Conservation (phyloP, 768 basidiomycete genomes). For the Lactarius evosmus region DNA sequence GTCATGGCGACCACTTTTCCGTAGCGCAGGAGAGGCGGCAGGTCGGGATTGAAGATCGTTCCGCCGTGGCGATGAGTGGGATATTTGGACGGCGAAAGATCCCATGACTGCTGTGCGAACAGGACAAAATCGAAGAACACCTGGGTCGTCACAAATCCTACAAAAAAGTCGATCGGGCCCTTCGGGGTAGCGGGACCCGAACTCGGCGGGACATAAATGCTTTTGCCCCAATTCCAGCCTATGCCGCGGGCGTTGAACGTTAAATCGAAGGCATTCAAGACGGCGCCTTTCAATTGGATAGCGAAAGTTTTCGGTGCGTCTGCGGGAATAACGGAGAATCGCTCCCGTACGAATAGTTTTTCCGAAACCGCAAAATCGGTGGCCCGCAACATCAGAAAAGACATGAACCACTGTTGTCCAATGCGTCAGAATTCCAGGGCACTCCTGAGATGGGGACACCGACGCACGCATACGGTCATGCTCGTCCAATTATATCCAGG, state of each 20-base stretch:
- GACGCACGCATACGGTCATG: slow-evolving; percentile 23
- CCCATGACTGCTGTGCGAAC: slow-evolving; percentile 26
- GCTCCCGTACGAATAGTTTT: slow-evolving; percentile 21
- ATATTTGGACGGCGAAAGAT: slow-evolving; percentile 38
- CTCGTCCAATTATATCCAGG: slow-evolving; percentile 18
- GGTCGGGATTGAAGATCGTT: slow-evolving; percentile 38
- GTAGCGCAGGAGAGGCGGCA: slow-evolving; percentile 37
- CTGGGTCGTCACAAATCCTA: slow-evolving; percentile 46
- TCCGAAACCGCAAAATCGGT: slow-evolving; percentile 17
- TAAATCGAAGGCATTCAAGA: slow-evolving; percentile 47
- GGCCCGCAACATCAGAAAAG: slow-evolving; percentile 23
- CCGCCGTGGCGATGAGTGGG: slow-evolving; percentile 34
- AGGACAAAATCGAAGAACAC: slow-evolving; percentile 41
- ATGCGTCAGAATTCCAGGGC: not conserved
- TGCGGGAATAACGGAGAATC: slow-evolving; percentile 19
- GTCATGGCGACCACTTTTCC: slow-evolving; percentile 20
- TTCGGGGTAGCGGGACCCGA: slow-evolving; percentile 41
- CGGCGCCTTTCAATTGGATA: slow-evolving; percentile 16
- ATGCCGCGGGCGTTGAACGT: slow-evolving; percentile 50
- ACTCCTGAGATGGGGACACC: not conserved
- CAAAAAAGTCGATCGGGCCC: slow-evolving; percentile 38
- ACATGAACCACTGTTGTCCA: slow-evolving; percentile 14
- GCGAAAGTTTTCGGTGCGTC: slow-evolving; percentile 7
- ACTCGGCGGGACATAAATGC: slow-evolving; percentile 35
- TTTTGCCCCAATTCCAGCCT: slow-evolving; percentile 58